A percentile compares a stretch with the other conserved stretches of the same genome.
phyloP scores from a whole-genome alignment of 306 rosid species.

The Prunus dulcis region DNA sequence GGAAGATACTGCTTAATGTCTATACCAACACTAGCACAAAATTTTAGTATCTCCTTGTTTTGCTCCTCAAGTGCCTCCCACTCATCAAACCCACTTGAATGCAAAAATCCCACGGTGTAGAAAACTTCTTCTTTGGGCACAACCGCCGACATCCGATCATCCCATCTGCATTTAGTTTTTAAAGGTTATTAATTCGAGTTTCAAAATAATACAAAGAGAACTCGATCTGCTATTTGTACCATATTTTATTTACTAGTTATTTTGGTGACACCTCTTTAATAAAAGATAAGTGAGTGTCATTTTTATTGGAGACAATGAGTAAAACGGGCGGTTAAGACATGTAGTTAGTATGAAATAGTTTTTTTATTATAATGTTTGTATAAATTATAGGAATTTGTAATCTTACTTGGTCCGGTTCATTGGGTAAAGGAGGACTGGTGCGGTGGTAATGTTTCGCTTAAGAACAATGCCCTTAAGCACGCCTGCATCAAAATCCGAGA shows the following conservation, averaged over 20 bases:
- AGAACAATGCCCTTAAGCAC: slow-evolving; percentile 63
- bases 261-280: not conserved
- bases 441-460: slow-evolving; percentile 59
- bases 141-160: slow-evolving; percentile 62
- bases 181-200: not conserved
- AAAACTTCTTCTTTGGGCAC: slow-evolving; percentile 81
- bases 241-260: not conserved
- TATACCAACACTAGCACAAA: slow-evolving; percentile 51
- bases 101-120: slow-evolving; percentile 71
- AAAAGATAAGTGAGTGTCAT: not conserved
- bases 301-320: not conserved
- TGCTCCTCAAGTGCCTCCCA: slow-evolving; percentile 63
- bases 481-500: slow-evolving; percentile 52
- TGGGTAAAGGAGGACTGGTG: slow-evolving; percentile 73
- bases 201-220: not conserved
- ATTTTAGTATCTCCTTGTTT: slow-evolving; percentile 61
- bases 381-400: not conserved
- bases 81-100: slow-evolving; percentile 63
- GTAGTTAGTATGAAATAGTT: not conserved
- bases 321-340: not conserved
- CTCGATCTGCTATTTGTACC: not conserved
- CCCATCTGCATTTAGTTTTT: slow-evolving; percentile 57
- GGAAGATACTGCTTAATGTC: slow-evolving; percentile 76
- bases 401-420: slow-evolving; percentile 81
- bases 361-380: too few relatives aligned